Evolutionary conservation across 2,329 filamentous ascomycete species (phyloP).

Genomic region (Verticillium tricorpus): DNA sequence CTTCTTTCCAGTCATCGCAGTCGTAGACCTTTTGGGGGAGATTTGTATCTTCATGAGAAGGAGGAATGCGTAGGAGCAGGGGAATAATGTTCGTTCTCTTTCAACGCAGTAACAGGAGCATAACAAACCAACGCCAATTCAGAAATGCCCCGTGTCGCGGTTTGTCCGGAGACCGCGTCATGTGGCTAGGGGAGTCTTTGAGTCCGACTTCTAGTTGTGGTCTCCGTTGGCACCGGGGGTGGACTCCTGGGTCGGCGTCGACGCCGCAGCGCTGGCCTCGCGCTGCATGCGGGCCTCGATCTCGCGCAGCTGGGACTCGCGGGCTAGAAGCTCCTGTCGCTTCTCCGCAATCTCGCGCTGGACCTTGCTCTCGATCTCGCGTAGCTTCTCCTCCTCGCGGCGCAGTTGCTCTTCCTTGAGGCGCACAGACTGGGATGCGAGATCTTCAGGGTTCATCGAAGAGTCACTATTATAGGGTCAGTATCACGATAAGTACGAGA

Average conservation of each 20-base stretch:
- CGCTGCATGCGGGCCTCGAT: conserved; percentile 97
- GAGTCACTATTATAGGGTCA: conserved; percentile 53
- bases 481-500: conserved; percentile 22
- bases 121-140: conserved; percentile 44
- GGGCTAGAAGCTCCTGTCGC: conserved; percentile 93
- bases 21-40: conserved; percentile 15
- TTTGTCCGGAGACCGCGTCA: conserved; percentile 13
- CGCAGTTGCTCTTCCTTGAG: conserved; percentile 99
- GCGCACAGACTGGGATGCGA: conserved; percentile 93
- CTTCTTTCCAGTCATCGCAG: conserved; percentile 8
- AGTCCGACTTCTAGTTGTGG: conserved; percentile 43
- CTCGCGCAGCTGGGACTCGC: conserved; percentile 97
- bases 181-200: background rate
- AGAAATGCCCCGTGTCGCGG: conserved; percentile 41
- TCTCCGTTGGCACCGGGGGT: conserved; percentile 30
- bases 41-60: conserved; percentile 26
- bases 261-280: conserved; percentile 58
- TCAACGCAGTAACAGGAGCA: conserved; percentile 35
- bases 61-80: conserved; percentile 32
- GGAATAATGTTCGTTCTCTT: conserved; percentile 36
- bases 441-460: conserved; percentile 96
- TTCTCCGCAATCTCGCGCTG: conserved; percentile 99
- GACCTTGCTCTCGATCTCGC: conserved; percentile 99
- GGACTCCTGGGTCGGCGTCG: background rate
- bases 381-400: conserved; percentile 98